phyloP scores from a whole-genome alignment of 1,284 basidiomycete genomes.

The Puccinia horiana region DNA sequence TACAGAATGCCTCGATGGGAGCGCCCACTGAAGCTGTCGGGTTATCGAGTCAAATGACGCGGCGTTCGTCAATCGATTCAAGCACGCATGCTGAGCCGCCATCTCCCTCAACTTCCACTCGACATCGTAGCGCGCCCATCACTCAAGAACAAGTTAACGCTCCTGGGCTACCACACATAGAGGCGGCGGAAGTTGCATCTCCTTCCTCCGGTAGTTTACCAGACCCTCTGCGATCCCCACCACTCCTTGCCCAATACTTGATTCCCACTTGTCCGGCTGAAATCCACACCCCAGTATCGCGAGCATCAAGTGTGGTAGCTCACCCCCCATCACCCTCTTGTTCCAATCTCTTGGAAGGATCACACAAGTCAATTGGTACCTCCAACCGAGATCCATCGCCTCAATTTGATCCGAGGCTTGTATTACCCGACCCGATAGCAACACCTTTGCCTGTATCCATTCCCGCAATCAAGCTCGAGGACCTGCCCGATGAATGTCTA shows the following conservation, averaged over 20 bases:
- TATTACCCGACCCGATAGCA: slow-evolving; percentile 37
- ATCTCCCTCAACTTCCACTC: slow-evolving; percentile 49
- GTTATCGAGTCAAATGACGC: slow-evolving; percentile 42
- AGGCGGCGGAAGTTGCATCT: slow-evolving; percentile 26
- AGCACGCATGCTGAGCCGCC: slow-evolving; percentile 48
- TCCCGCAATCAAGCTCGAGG: slow-evolving; percentile 40
- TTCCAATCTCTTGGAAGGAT: slow-evolving; percentile 25
- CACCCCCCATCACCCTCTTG: slow-evolving; percentile 36
- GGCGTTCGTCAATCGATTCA: slow-evolving; percentile 45
- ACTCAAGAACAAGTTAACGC: slow-evolving; percentile 49
- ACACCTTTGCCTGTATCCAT: slow-evolving; percentile 30
- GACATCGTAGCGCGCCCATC: slow-evolving; percentile 46
- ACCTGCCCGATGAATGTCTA: slow-evolving; percentile 28
- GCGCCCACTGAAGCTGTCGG: slow-evolving; percentile 48
- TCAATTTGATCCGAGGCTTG: neutral
- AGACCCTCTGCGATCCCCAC: slow-evolving; percentile 44
- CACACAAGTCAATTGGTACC: neutral
- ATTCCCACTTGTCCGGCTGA: neutral
- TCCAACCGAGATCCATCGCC: slow-evolving; percentile 21
- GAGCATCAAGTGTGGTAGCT: slow-evolving; percentile 37
- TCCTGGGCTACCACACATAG: slow-evolving; percentile 46
- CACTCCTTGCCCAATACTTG: neutral
- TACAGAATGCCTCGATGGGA: slow-evolving; percentile 46
- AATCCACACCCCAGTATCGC: slow-evolving; percentile 9
- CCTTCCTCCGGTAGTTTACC: slow-evolving; percentile 16